These are phyloP conservation scores for Pythium coloratum DNA, from an alignment of 352 stramenopile species.

Conservation along the genomic window DNA sequence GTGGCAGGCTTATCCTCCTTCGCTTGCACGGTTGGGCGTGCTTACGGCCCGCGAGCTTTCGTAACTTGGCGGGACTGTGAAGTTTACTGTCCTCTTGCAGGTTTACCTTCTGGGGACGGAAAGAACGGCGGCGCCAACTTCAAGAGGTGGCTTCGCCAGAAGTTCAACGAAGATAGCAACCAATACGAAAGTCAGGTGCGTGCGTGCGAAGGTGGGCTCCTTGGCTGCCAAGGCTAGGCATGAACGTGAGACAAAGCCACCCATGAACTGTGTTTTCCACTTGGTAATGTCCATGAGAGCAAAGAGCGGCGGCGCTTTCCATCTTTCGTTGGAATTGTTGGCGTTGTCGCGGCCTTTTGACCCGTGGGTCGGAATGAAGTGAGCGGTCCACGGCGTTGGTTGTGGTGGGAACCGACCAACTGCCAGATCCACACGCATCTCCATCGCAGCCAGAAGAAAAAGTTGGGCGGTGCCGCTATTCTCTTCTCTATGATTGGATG, in stretches of 20 bases:
- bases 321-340: background rate
- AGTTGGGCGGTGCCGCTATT: slow-evolving; percentile 3
- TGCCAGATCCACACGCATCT: slow-evolving; percentile 3
- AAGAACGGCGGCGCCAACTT: slow-evolving; percentile 1
- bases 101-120: background rate
- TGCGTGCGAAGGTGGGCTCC: background rate
- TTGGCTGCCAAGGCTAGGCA: background rate
- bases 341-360: background rate
- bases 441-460: slow-evolving; percentile 6
- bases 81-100: background rate
- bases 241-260: slow-evolving; percentile 6
- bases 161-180: slow-evolving; percentile 5
- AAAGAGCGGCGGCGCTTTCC: background rate
- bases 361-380: background rate
- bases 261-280: slow-evolving; percentile 1
- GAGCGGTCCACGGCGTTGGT: background rate
- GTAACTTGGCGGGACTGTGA: background rate
- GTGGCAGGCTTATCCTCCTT: background rate
- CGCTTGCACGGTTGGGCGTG: background rate
- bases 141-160: slow-evolving; percentile 3
- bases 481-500: background rate
- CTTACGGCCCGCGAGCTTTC: background rate
- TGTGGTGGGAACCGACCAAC: background rate
- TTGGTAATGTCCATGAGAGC: background rate
- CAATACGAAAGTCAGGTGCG: slow-evolving; percentile 1